Evolutionary conservation across 306 rosid species (phyloP), one percentile per base, ranked within the genome.

Genomic region (Pueraria montana): DNA sequence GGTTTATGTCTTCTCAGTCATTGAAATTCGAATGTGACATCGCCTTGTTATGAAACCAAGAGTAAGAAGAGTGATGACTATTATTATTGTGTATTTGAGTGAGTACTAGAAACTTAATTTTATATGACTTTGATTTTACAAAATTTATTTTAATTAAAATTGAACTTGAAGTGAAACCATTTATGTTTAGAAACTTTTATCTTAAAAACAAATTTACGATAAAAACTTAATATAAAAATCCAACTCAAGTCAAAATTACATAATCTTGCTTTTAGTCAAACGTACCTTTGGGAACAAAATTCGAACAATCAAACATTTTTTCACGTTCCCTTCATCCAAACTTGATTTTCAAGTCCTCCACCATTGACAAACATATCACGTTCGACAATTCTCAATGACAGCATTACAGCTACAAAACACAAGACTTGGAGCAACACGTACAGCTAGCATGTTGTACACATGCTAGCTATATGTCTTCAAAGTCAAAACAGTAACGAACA

Each of bases 391-490:
- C 38, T 34, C 34, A 55, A 20, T 55, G 65, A 23, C 10, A 49
- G 6, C 8, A 24, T 45, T 55, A 77, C 45, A 27, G 46, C 50
- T 24, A 52, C 53, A 7, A 52, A 79, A 58, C 62, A 26, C 61
- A n/a, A 4, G 12, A 43, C 3, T 48, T 21, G 49, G 36, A 40
- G 27, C 18, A 53, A 50, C 6, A 38, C 5, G 9, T 38, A 55
- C 69, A 55, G 45, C 58, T 67, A 55, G 77, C 18, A 72, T 45
- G 52, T 64, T 20, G 32, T 46, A 27, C 21, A 11, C 52, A 62
- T 46, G 81, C 8, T 62, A 43, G 56, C 43, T 21, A 42, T 24
- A 9, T 21, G 46, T 59, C n/a, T 11, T 0, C 16, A 59, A 43
- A 42, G 20, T 3, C 23, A 63, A 30, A 62, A 61, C 38, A 23